These are phyloP conservation scores for Oryza longistaminata DNA, from an alignment of 176 grass and related monocot genomes.

Conservation along the genomic window DNA sequence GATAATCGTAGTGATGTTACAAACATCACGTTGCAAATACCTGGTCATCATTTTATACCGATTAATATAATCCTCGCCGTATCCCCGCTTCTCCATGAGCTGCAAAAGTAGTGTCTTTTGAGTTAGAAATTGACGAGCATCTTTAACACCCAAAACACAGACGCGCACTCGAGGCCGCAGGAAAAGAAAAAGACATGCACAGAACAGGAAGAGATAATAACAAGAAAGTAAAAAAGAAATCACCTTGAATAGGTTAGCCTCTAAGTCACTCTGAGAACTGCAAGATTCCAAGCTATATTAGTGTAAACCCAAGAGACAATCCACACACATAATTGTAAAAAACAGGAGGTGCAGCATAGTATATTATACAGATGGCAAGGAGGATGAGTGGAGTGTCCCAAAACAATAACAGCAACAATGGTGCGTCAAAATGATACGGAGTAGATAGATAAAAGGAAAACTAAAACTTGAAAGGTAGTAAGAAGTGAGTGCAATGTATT, in stretches of 20 bases:
- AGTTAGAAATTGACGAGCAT: conserved; percentile 15
- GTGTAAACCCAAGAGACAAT: conserved; percentile 1
- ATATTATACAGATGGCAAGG: neutral
- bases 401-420: neutral
- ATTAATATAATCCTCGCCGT: conserved; percentile 88
- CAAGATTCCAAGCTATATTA: conserved; percentile 33
- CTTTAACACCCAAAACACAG: neutral
- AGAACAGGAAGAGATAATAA: neutral
- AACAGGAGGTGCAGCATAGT: neutral
- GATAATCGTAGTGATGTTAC: neutral
- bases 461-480: neutral
- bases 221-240: conserved; percentile 3
- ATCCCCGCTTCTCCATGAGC: conserved; percentile 87
- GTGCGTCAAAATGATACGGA: too few relatives aligned
- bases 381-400: neutral
- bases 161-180: too few relatives aligned
- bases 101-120: conserved; percentile 31
- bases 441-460: neutral
- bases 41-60: conserved; percentile 99
- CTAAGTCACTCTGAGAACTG: conserved; percentile 94
- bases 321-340: neutral
- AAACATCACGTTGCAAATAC: conserved; percentile 28
- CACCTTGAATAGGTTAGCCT: conserved; percentile 99
- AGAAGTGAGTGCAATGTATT: too few relatives aligned
- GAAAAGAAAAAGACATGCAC: neutral